Base-by-base conservation (phyloP, 352 stramenopile species). In the Achlya hypogyna region DNA sequence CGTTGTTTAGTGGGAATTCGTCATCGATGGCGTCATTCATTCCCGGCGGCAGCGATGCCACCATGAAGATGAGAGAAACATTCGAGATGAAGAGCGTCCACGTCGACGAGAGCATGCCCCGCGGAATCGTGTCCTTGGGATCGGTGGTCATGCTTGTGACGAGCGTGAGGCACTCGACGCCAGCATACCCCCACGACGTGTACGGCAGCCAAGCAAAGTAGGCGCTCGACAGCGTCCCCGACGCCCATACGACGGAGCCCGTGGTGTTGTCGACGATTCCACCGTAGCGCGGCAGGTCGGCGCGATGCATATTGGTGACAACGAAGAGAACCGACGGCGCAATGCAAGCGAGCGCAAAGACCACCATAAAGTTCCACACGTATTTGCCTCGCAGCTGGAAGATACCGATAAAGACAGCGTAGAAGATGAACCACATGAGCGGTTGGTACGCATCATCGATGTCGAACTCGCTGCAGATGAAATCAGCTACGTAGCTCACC, bases 401-500 rank as follows among this genome's bases (percentile, higher is more conserved):
- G 4, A 64, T 47, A n/a, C 5, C 35, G 29, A 64, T 64, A 34
- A 64, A 53, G 14, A 64, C 42, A 2, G n/a, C 29, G 63, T 78
- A 76, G 0, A 76, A 51, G 1, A 73, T 16, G 9, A 72, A 25
- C 71, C 69, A 76, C 10, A 78, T 62, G 14, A 76, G 40, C 22
- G 73, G 71, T 43, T 78, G 47, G 29, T 34, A 63, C 23, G 47
- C 32, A 14, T 54, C 32, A 22, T 67, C 40, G 18, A 9, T 4
- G 1, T 63, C 62, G 18, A 67, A 38, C 22, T 16, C n/a, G 22
- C 64, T 60, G 28, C 66, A 49, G 32, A 75, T 38, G 53, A 73
- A 72, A 23, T 73, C 64, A 38, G 67, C 56, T 0, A 77, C 59
- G n/a, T 63, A 75, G 51, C 72, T 67, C 20, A 75, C 70, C 23